These are phyloP conservation scores for Protomyces lactucae-debilis DNA, from an alignment of 1,139 yeast genomes.

Conservation along the genomic window DNA sequence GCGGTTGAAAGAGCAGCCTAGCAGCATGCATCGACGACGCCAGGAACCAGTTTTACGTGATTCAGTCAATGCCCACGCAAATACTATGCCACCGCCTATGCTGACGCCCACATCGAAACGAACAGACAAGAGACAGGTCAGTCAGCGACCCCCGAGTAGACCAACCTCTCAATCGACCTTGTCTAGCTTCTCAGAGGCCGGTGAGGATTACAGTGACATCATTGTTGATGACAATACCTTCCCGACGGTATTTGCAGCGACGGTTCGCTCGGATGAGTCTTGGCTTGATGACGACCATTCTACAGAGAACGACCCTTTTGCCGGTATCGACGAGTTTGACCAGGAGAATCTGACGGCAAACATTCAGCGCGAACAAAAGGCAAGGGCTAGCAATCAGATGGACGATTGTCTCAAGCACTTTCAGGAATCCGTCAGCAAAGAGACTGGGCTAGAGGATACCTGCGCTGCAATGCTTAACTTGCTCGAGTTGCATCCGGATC, in stretches of 20 bases:
- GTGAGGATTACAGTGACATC: constrained; percentile 21
- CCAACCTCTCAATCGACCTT: neutral
- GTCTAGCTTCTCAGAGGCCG: neutral
- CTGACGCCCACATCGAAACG: neutral
- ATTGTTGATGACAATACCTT: neutral
- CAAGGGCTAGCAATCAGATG: constrained; percentile 33
- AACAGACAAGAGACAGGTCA: neutral
- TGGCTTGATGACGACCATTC: constrained; percentile 26
- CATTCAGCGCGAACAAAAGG: constrained; percentile 35
- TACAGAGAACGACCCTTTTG: constrained; percentile 37
- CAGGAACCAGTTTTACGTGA: neutral
- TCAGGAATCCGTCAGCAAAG: constrained; percentile 28
- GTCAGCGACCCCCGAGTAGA: neutral
- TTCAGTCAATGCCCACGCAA: neutral
- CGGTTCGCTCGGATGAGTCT: constrained; percentile 2
- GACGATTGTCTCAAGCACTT: constrained; percentile 32
- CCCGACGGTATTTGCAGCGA: neutral
- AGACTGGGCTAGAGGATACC: neutral
- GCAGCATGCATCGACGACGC: neutral
- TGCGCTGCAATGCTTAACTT: constrained; percentile 30
- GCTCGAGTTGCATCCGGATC: constrained; percentile 43
- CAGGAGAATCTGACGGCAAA: constrained; percentile 33
- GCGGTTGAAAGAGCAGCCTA: neutral
- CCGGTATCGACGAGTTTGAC: constrained; percentile 32
- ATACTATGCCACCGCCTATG: neutral